Base-by-base conservation (phyloP, 176 grass and related monocot genomes). In the Lolium rigidum region DNA sequence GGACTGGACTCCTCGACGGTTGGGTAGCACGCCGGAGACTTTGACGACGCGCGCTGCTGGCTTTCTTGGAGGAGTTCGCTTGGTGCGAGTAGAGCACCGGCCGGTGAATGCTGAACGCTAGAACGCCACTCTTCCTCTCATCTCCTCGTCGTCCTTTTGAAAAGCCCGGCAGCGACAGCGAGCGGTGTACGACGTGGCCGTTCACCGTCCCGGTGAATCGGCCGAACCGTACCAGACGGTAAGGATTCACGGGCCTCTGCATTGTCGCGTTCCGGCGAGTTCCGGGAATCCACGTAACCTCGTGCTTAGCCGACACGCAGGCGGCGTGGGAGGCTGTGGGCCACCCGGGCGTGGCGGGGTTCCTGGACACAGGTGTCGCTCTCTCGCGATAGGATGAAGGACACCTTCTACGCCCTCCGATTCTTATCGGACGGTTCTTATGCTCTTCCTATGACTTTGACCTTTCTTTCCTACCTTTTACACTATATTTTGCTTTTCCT, bases 261-360 rank as follows among this genome's bases (percentile, higher is more conserved):
- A 62, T 62, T 83, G 91, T 95, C 86, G 74, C 81, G 82, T 80
- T 90, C 61, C 76, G 79, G 41, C 54, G 88, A 79, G 82, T 84
- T 69, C 83, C 47, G 20, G 62, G 81, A 72, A 82, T 25, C 82
- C 84, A 95, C 88, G 93, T 75, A 75, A 78, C 85, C 35, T 63
- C 62, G 22, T 70, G 58, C 57, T 48, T 89, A 76, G 20, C 11
- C 14, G 12, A 49, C 61, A 35, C 82, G 65, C 49, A 50, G 64
- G n/a, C 56, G 16, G 25, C 62, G 25, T 11, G 69, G 72, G 67
- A 7, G 78, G 41, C 61, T 15, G 51, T 79, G 26, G n/a, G 31
- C 31, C 10, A 14, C 50, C 6, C 38, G n/a, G 71, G 74, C 92
- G 92, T 95, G 93, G 93, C 83, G 4, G 17, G 18, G 12, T 84